Evolutionary conservation across 768 basidiomycete species (phyloP).

Genomic region (Tubosaeta sp.): DNA sequence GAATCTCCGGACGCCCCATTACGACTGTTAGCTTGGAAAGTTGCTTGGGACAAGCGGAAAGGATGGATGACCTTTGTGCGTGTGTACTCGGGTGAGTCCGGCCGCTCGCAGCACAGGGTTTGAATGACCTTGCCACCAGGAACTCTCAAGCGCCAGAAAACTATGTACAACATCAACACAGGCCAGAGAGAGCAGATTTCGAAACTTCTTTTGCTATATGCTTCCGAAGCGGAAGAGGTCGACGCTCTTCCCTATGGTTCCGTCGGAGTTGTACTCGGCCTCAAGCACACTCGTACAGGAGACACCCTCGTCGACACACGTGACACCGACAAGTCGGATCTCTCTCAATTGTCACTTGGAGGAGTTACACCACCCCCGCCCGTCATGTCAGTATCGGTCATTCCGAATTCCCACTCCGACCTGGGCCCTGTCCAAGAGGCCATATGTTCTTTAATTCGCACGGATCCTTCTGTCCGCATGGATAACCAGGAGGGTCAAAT

Average conservation of each 20-base stretch:
- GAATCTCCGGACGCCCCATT: slow-evolving; percentile 47
- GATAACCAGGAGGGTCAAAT: slow-evolving; percentile 81
- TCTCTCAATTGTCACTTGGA: slow-evolving; percentile 42
- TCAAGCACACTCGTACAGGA: slow-evolving; percentile 81
- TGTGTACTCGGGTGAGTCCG: slow-evolving; percentile 71
- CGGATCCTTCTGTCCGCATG: slow-evolving; percentile 83
- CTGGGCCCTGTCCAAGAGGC: slow-evolving; percentile 75
- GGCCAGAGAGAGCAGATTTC: slow-evolving; percentile 69
- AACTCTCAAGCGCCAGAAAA: slow-evolving; percentile 58
- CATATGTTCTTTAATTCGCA: slow-evolving; percentile 66
- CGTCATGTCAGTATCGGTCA: slow-evolving; percentile 79
- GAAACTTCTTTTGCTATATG: slow-evolving; percentile 76
- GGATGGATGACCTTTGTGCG: slow-evolving; percentile 95
- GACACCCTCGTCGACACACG: slow-evolving; percentile 69
- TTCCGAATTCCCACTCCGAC: slow-evolving; percentile 78
- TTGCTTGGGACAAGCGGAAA: slow-evolving; percentile 73
- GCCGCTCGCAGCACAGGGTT: neutral
- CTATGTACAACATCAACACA: slow-evolving; percentile 60
- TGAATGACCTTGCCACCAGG: slow-evolving; percentile 33
- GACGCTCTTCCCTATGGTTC: slow-evolving; percentile 76
- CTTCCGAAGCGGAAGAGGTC: slow-evolving; percentile 71
- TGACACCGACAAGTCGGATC: slow-evolving; percentile 30
- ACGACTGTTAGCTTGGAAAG: slow-evolving; percentile 81
- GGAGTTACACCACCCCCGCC: slow-evolving; percentile 76
- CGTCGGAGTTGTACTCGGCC: slow-evolving; percentile 79